Evolutionary conservation across 208 protist genomes (phyloP).

Genomic region (Herpetomonas samuelpessoai): DNA sequence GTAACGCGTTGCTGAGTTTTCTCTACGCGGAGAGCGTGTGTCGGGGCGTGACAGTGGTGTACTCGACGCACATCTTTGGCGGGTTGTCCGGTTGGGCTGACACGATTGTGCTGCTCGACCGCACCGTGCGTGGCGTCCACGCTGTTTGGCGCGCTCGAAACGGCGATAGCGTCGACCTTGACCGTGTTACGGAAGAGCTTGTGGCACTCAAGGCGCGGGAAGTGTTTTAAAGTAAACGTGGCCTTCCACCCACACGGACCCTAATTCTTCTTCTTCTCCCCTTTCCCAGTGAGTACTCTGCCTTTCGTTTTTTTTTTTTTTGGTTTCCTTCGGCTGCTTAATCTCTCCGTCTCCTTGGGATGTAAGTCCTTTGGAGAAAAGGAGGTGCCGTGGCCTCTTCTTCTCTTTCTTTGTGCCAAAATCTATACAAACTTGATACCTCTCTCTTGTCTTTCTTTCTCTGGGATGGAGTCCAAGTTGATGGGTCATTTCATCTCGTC

Average conservation of each 20-base stretch:
- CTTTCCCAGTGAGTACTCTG: slow-evolving; percentile 4
- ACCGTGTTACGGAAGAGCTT: slow-evolving; percentile 31
- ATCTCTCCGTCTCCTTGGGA: no score
- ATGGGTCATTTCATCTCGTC: no score
- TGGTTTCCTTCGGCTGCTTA: no score
- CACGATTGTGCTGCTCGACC: slow-evolving; percentile 65
- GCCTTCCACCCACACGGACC: not conserved
- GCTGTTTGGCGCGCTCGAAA: slow-evolving; percentile 26
- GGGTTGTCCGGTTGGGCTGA: slow-evolving; percentile 85
- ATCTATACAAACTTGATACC: no score
- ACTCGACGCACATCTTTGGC: slow-evolving; percentile 93
- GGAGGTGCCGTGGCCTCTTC: no score
- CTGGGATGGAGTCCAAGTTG: no score
- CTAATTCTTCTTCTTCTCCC: slow-evolving; percentile 6
- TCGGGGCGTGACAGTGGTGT: slow-evolving; percentile 83
- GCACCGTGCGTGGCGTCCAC: slow-evolving; percentile 38
- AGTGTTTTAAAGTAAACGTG: slow-evolving; percentile 17
- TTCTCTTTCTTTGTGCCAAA: no score
- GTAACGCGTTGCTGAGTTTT: slow-evolving; percentile 79
- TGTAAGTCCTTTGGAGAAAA: no score
- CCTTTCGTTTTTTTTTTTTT: no score
- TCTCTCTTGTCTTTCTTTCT: no score
- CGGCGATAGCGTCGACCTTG: slow-evolving; percentile 17
- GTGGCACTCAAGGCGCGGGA: slow-evolving; percentile 44
- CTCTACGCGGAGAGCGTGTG: slow-evolving; percentile 76